These are phyloP conservation scores for Trichophyton benhamiae DNA, from an alignment of 2,329 filamentous ascomycete species.

Conservation along the genomic window DNA sequence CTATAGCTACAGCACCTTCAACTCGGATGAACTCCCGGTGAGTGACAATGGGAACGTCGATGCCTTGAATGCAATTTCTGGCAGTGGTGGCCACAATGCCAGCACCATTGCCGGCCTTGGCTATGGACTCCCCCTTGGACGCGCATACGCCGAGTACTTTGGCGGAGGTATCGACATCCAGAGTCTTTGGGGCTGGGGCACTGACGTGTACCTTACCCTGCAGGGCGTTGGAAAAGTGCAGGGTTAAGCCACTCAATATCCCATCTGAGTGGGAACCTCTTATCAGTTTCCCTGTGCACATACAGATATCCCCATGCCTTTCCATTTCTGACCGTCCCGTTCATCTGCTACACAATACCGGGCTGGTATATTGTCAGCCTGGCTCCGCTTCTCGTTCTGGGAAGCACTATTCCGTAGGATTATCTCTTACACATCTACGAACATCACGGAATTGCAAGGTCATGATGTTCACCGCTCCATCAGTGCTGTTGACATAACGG, in stretches of 20 bases:
- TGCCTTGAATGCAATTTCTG: slow-evolving; percentile 63
- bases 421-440: slow-evolving; percentile 42
- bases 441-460: slow-evolving; percentile 51
- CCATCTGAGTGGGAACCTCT: background rate
- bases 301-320: background rate
- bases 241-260: background rate
- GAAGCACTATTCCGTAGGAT: slow-evolving; percentile 40
- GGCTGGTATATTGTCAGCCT: slow-evolving; percentile 32
- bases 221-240: slow-evolving; percentile 45
- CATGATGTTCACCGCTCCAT: slow-evolving; percentile 54
- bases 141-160: slow-evolving; percentile 97
- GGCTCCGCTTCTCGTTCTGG: slow-evolving; percentile 34
- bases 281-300: background rate
- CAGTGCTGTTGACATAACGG: slow-evolving; percentile 48
- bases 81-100: slow-evolving; percentile 51
- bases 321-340: background rate
- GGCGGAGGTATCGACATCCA: slow-evolving; percentile 91
- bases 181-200: slow-evolving; percentile 87
- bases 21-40: slow-evolving; percentile 46
- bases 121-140: slow-evolving; percentile 78
- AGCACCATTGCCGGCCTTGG: slow-evolving; percentile 86
- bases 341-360: slow-evolving; percentile 22
- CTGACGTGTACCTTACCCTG: slow-evolving; percentile 53
- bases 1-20: slow-evolving; percentile 94
- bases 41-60: slow-evolving; percentile 46